A percentile compares a stretch with the other conserved stretches of the same genome.
Conservation (phyloP, 306 rosid genomes). For the Alnus rubra region DNA sequence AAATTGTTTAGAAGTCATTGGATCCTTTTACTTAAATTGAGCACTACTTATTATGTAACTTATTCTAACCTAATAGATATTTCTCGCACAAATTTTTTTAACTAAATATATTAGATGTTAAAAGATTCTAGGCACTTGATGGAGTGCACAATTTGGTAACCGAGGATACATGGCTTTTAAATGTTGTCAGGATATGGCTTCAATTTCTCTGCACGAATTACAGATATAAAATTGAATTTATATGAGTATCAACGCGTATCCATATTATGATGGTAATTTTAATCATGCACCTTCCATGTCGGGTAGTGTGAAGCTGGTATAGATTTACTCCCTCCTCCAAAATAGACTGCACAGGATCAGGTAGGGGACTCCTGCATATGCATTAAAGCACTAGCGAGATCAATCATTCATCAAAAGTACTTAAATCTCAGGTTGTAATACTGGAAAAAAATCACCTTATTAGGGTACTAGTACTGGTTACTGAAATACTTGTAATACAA, state of each 20-base stretch:
- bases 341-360: slow-evolving; percentile 56
- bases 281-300: slow-evolving; percentile 75
- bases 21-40: not conserved
- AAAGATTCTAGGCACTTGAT: not conserved
- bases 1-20: not conserved
- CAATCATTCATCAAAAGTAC: not conserved
- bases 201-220: not conserved
- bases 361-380: slow-evolving; percentile 64
- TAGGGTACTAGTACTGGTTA: not conserved
- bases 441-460: not conserved
- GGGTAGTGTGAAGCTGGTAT: slow-evolving; percentile 67
- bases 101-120: not conserved
- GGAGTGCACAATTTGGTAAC: not conserved
- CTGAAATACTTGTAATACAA: too few species aligned
- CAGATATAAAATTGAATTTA: not conserved
- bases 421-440: not conserved
- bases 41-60: too few species aligned
- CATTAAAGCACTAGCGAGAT: slow-evolving; percentile 12
- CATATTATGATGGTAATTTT: slow-evolving; percentile 7
- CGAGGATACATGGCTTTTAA: not conserved
- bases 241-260: not conserved
- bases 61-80: too few species aligned
- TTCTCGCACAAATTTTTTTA: not conserved
- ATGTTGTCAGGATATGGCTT: not conserved
- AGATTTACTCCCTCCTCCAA: slow-evolving; percentile 82